These are phyloP conservation scores for Ramicandelaber brevisporus DNA, from an alignment of 192 early-diverging fungal genomes.

Conservation along the genomic window DNA sequence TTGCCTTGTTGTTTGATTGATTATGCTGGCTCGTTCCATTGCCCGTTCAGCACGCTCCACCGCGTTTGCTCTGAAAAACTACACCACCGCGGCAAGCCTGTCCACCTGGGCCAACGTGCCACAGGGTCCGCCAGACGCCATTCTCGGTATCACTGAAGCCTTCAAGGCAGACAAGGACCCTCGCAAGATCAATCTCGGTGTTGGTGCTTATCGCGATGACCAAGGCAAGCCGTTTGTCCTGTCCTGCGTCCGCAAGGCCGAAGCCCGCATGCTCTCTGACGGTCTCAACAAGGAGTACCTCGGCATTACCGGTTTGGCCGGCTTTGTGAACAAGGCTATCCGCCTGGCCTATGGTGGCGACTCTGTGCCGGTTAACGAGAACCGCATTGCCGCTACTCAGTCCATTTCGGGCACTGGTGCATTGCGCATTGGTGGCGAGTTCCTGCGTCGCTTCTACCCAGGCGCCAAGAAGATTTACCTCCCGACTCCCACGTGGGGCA, in stretches of 20 bases:
- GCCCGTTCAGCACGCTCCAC: too few relatives aligned
- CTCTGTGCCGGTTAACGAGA: slow-evolving; percentile 33
- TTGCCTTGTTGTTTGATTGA: too few relatives aligned
- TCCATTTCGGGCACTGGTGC: slow-evolving; percentile 97
- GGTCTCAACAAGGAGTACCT: slow-evolving; percentile 88
- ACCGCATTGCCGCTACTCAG: slow-evolving; percentile 62
- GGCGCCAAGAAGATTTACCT: slow-evolving; percentile 70
- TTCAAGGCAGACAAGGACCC: slow-evolving; percentile 77
- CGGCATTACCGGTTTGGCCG: slow-evolving; percentile 71
- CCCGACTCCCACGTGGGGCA: slow-evolving; percentile 91
- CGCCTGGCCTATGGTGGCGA: slow-evolving; percentile 65
- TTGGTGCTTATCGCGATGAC: slow-evolving; percentile 94
- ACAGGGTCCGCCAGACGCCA: slow-evolving; percentile 52
- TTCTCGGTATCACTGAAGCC: slow-evolving; percentile 75
- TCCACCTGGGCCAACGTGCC: slow-evolving; percentile 29
- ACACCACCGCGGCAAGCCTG: too few relatives aligned
- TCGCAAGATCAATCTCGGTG: slow-evolving; percentile 94
- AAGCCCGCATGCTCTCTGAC: slow-evolving; percentile 35
- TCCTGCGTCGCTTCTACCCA: slow-evolving; percentile 54
- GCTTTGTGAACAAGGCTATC: slow-evolving; percentile 59
- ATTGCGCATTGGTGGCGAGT: slow-evolving; percentile 73
- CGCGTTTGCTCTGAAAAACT: too few relatives aligned
- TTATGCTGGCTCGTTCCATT: too few relatives aligned
- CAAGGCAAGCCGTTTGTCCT: slow-evolving; percentile 81
- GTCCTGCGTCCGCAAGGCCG: slow-evolving; percentile 69